Evolutionary conservation across 2,329 filamentous ascomycete genomes (phyloP).

Genomic region (Claviceps pazoutovae): DNA sequence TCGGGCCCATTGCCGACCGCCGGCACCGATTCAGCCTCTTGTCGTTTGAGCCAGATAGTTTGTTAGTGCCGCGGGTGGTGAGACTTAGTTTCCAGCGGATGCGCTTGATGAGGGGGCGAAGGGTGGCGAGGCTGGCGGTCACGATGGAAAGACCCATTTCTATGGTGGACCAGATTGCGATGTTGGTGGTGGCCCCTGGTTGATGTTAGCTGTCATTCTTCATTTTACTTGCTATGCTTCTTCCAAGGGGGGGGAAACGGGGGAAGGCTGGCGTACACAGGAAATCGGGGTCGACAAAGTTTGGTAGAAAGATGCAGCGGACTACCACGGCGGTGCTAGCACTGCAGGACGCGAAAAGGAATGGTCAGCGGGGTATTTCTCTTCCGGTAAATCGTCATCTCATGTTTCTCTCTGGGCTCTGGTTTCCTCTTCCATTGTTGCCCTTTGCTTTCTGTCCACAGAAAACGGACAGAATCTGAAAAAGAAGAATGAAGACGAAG

Average conservation of each 20-base stretch:
- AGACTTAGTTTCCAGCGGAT: conserved; percentile 19
- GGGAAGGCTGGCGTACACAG: conserved; percentile 21
- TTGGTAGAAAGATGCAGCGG: conserved; percentile 24
- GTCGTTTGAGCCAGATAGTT: neutral
- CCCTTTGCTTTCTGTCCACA: no score
- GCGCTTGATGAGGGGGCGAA: conserved; percentile 28
- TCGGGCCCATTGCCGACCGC: neutral
- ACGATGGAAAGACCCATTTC: conserved; percentile 34
- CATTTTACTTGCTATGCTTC: conserved; percentile 1
- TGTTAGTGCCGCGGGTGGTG: conserved; percentile 2
- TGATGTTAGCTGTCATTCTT: neutral
- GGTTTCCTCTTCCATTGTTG: neutral
- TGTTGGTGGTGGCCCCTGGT: conserved; percentile 24
- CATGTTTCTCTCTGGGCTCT: neutral
- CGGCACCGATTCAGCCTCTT: neutral
- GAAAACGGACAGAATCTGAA: neutral
- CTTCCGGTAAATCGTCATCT: neutral
- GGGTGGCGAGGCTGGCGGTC: conserved; percentile 32
- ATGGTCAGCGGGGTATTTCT: neutral
- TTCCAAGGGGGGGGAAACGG: neutral
- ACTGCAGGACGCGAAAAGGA: neutral
- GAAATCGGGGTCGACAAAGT: conserved; percentile 27
- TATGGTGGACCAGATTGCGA: conserved; percentile 34
- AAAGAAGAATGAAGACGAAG: neutral
- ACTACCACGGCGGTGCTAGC: conserved; percentile 31